phyloP scores from a whole-genome alignment of 495 filamentous ascomycete species.

The Trichocladium uniseriatum region DNA sequence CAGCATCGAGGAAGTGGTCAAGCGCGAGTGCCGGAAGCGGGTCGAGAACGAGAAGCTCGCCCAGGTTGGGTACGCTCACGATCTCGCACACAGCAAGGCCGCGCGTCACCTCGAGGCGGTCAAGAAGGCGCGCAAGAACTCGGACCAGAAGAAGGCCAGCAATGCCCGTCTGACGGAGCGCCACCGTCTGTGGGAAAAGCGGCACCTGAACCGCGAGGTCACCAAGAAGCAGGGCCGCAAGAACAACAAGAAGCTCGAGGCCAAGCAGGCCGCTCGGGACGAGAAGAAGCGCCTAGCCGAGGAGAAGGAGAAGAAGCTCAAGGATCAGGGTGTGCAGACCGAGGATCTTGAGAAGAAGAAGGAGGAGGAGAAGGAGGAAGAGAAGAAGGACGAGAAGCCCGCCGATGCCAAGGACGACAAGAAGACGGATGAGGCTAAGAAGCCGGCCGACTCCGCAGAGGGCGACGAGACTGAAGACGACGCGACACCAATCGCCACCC shows the following conservation, averaged over 20 bases:
- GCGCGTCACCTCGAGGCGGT: conserved; percentile 49
- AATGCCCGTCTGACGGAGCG: conserved; percentile 35
- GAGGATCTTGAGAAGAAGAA: conserved; percentile 21
- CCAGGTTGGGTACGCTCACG: conserved; percentile 75
- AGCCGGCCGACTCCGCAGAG: background rate
- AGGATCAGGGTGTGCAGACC: conserved; percentile 34
- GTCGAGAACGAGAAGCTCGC: conserved; percentile 72
- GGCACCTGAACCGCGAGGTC: conserved; percentile 37
- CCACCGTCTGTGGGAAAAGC: conserved; percentile 40
- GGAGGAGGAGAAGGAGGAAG: conserved; percentile 21
- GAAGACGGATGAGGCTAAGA: conserved; percentile 7
- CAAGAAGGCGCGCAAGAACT: conserved; percentile 44
- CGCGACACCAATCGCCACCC: conserved; percentile 20
- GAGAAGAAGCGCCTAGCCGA: conserved; percentile 33
- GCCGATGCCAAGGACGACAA: conserved; percentile 12
- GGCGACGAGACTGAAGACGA: conserved; percentile 6
- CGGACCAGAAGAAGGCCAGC: conserved; percentile 42
- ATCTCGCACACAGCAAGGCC: conserved; percentile 82
- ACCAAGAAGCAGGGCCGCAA: conserved; percentile 40
- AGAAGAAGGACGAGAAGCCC: conserved; percentile 21
- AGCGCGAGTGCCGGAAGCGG: conserved; percentile 51
- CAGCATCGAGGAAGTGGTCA: conserved; percentile 64
- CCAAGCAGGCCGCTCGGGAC: conserved; percentile 25
- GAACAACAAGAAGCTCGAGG: conserved; percentile 32
- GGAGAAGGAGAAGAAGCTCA: conserved; percentile 32